These are phyloP conservation scores for Glycine tomentella DNA, from an alignment of 306 rosid species.

Conservation along the genomic window DNA sequence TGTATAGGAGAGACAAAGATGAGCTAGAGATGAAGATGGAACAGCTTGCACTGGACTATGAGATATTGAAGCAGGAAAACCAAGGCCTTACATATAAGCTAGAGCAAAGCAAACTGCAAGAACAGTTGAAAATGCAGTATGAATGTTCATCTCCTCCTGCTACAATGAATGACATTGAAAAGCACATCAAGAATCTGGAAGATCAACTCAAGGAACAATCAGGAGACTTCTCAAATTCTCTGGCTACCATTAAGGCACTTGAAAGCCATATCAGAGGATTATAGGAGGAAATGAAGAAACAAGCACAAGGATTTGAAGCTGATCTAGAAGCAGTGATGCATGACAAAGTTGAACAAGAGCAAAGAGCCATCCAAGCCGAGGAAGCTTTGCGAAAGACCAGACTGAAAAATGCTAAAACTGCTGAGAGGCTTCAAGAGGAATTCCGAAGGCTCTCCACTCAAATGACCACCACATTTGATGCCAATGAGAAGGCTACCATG, in stretches of 20 bases:
- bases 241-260: constrained; percentile 72
- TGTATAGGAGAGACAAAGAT: constrained; percentile 87
- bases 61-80: constrained; percentile 96
- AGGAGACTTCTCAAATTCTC: constrained; percentile 71
- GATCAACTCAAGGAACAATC: constrained; percentile 74
- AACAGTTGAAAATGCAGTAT: constrained; percentile 79
- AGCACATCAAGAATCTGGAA: constrained; percentile 70
- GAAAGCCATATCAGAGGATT: constrained; percentile 67
- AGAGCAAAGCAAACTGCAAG: constrained; percentile 91
- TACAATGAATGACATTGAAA: constrained; percentile 64
- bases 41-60: constrained; percentile 98
- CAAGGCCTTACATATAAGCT: constrained; percentile 76
- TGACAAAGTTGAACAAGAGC: constrained; percentile 87
- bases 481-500: constrained; percentile 83
- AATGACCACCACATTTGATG: constrained; percentile 84
- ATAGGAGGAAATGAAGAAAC: constrained; percentile 82
- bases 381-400: constrained; percentile 76
- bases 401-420: constrained; percentile 72
- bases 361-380: constrained; percentile 91
- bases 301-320: constrained; percentile 69
- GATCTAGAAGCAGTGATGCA: constrained; percentile 72
- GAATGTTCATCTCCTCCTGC: constrained; percentile 72
- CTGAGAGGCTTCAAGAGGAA: constrained; percentile 94
- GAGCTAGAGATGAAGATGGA: constrained; percentile 96
- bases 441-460: constrained; percentile 77